Evolutionary conservation across 495 filamentous ascomycete genomes (phyloP), one percentile per base, ranked within the genome.

Genomic region (Oidiodendron maius): DNA sequence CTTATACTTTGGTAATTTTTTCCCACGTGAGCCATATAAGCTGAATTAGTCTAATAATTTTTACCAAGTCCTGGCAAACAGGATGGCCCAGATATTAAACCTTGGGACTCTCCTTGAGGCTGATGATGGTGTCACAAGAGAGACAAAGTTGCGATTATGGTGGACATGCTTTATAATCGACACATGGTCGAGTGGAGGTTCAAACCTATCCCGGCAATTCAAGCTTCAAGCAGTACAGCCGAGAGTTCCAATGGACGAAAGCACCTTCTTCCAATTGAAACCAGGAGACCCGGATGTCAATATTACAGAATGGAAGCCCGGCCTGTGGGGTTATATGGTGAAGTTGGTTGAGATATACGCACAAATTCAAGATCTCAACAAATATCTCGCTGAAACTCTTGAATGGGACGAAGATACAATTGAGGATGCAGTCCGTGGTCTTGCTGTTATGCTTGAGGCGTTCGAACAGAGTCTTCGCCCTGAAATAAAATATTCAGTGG

Each of bases 401-500:
- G 43, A 34, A 1, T 52, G 50, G 45, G 39, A 53, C 17, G 15
- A 48, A 54, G 35, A 44, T 42, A 30, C 41, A 45, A 41, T 38
- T 16, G 17, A 48, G 53, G 5, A 35, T 44, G 3, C 56, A 55
- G 39, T 58, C 16, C 34, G 25, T 21, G 17, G 18, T 1, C 44
- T 62, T 15, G 42, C 51, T 1, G 38, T 36, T 9, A 10, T 44
- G 18, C 51, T 60, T 20, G 50, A 51, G 1, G 35, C 34, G 3
- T 62, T 57, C 44, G 41, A 56, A 26, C 28, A 53, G 15, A 36
- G 51, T 9, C 47, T 60, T 5, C 54, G 46, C 20, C 24, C 52
- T 48, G 15, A 4, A 12, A 48, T 48, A 20, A 16, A n/a, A 11
- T 48, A 40, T 25, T 23, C 51, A 2, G 11, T 35, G 1, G 42